A percentile compares a stretch with the other conserved stretches of the same genome.
These are phyloP conservation scores for Circinella minor DNA, from an alignment of 371 early-diverging fungal species.

Conservation along the genomic window DNA sequence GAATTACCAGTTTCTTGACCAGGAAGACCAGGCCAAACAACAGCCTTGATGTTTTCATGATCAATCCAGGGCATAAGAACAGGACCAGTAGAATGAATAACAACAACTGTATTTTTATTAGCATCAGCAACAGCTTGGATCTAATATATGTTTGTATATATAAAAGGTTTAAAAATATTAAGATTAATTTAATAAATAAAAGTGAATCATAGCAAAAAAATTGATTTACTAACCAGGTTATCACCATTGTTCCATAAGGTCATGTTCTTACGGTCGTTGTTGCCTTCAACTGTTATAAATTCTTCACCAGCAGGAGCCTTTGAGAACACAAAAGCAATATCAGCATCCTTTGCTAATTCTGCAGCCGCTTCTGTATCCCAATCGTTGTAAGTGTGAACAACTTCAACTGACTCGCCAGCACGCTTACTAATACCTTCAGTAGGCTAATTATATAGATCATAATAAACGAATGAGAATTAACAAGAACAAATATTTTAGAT, in stretches of 20 bases:
- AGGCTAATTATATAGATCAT: not conserved
- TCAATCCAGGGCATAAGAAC: conserved; percentile 60
- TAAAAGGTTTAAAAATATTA: too few relatives aligned
- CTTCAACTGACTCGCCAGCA: not conserved
- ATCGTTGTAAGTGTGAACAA: too few relatives aligned
- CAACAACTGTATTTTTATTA: conserved; percentile 62
- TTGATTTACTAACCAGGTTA: conserved; percentile 38
- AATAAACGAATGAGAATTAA: not conserved
- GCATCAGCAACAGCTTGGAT: conserved; percentile 59
- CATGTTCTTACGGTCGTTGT: conserved; percentile 63
- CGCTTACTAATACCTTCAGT: not conserved
- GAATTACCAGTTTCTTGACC: conserved; percentile 59
- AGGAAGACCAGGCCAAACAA: conserved; percentile 57
- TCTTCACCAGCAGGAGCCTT: conserved; percentile 64
- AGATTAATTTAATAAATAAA: not conserved
- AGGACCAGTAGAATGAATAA: conserved; percentile 62
- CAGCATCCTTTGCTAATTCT: conserved; percentile 24
- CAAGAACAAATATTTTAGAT: not conserved
- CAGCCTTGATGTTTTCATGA: conserved; percentile 60
- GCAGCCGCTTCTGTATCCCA: too few relatives aligned
- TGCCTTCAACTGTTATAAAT: conserved; percentile 35
- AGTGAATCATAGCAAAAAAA: not conserved
- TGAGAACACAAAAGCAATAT: conserved; percentile 63
- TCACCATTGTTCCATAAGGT: conserved; percentile 64
- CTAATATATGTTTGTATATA: conserved; percentile 17